Evolutionary conservation across 2,329 filamentous ascomycete genomes (phyloP), one percentile per base, ranked within the genome.

Genomic region (Cytospora leucostoma): DNA sequence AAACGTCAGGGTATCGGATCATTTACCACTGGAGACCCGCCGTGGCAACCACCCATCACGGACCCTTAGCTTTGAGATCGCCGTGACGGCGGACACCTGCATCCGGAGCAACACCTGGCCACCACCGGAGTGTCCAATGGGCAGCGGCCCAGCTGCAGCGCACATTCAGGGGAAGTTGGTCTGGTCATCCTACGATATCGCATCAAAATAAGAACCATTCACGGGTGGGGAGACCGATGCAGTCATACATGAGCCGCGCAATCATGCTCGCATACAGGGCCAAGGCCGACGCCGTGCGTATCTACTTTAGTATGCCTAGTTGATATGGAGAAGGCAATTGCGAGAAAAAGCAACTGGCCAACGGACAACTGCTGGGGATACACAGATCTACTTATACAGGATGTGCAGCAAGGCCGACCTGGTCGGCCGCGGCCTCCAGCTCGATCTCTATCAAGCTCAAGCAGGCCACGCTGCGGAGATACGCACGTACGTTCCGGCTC

Each of bases 191-290:
- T 17, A 47, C 51, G 32, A 55, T 37, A 55, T 44, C 59, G 27
- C 27, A 61, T 32, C 58, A 13, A 12, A 38, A 15, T 12, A 38
- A 11, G 5, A 15, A 38, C 37, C 37, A 27, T 27, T 27, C 27
- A 15, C 37, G 37, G 13, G 5, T 38, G 37, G 37, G 37, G 17
- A 37, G 49, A 49, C 57, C 21, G 27, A 55, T 49, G 33, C 50
- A 55, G 59, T 61, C 19, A 19, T 38, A 61, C 58, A 55, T 35
- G 12, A 32, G 40, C 51, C 51, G 59, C 38, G 59, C 59, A 61
- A 61, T 53, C 51, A 19, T 55, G 19, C 15, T 38, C 37, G 59
- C 38, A 38, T 44, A 55, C 32, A 37, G 51, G 27, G 11, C n/a
- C 4, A 27, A 21, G 27, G 33, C 52, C 51, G 54, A 54, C 54